These are phyloP conservation scores for Fusarium fujikuroi DNA, from an alignment of 2,329 filamentous ascomycete species.

Conservation along the genomic window DNA sequence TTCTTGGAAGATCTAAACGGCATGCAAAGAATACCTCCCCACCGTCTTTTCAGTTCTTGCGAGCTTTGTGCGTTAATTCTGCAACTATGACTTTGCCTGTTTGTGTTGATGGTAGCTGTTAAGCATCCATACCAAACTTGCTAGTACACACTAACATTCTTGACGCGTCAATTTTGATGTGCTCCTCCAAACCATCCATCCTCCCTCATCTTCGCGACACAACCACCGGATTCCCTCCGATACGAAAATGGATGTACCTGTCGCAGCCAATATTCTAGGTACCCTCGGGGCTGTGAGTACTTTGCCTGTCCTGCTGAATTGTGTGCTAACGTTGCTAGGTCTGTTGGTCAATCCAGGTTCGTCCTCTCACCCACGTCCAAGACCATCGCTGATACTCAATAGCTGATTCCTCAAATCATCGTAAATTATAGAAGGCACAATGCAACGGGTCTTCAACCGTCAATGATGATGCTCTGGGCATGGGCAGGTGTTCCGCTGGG, in stretches of 20 bases:
- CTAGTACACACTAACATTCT: constrained; percentile 3
- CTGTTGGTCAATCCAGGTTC: constrained; percentile 74
- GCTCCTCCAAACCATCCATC: background rate
- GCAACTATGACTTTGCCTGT: background rate
- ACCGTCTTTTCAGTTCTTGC: too few species aligned
- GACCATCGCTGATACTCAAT: background rate
- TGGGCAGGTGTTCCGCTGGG: constrained; percentile 75
- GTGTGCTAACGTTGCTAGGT: constrained; percentile 45
- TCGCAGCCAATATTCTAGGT: constrained; percentile 68
- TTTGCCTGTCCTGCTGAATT: background rate
- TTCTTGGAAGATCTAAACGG: too few species aligned
- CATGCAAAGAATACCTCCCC: too few species aligned
- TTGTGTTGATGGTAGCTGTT: background rate
- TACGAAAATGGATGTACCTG: constrained; percentile 61
- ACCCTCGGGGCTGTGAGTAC: constrained; percentile 65
- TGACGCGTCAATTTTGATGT: background rate
- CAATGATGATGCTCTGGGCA: constrained; percentile 79
- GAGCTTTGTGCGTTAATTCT: background rate
- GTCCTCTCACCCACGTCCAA: background rate
- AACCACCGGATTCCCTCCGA: accelerated
- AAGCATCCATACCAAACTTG: constrained; percentile 1
- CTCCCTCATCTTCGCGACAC: background rate
- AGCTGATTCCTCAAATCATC: constrained; percentile 76
- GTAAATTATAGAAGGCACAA: constrained; percentile 75
- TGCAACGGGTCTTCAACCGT: constrained; percentile 71